Conservation (phyloP, 2,329 filamentous ascomycete species). For the Ceratocystis harringtonii region DNA sequence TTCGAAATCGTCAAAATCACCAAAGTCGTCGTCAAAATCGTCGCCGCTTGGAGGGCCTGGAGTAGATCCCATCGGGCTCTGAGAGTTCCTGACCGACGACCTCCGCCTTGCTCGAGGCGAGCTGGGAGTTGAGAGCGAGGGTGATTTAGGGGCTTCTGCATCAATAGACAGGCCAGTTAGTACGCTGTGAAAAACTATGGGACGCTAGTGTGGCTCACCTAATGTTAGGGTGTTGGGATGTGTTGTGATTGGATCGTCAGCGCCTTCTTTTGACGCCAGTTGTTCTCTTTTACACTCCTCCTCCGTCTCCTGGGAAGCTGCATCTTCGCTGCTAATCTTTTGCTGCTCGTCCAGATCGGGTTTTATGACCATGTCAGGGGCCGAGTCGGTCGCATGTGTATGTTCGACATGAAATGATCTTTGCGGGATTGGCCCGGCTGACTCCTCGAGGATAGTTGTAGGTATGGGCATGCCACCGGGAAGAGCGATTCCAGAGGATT, state of each 20-base stretch:
- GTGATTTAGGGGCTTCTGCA: slow-evolving; percentile 13
- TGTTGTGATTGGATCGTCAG: background rate
- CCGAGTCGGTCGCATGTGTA: slow-evolving; percentile 36
- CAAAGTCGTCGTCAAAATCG: slow-evolving; percentile 45
- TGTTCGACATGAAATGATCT: slow-evolving; percentile 32
- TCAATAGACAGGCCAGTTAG: background rate
- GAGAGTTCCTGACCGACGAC: slow-evolving; percentile 10
- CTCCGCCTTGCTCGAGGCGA: slow-evolving; percentile 10
- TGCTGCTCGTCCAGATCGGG: slow-evolving; percentile 29
- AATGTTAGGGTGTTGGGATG: background rate
- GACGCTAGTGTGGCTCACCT: background rate
- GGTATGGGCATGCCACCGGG: slow-evolving; percentile 26
- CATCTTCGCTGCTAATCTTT: slow-evolving; percentile 4
- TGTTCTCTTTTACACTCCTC: background rate
- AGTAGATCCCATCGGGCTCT: slow-evolving; percentile 18
- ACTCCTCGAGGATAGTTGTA: slow-evolving; percentile 39
- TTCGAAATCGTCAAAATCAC: slow-evolving; percentile 50
- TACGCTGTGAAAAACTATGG: background rate
- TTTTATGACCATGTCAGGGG: slow-evolving; percentile 38
- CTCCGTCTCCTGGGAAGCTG: background rate
- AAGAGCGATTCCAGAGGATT: background rate
- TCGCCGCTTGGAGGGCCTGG: slow-evolving; percentile 21
- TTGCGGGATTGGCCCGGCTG: slow-evolving; percentile 30
- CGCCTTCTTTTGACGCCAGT: background rate
- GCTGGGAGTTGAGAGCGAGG: slow-evolving; percentile 19